These are phyloP conservation scores for Mariannaea sp. DNA, from an alignment of 2,329 filamentous ascomycete species.

Conservation along the genomic window DNA sequence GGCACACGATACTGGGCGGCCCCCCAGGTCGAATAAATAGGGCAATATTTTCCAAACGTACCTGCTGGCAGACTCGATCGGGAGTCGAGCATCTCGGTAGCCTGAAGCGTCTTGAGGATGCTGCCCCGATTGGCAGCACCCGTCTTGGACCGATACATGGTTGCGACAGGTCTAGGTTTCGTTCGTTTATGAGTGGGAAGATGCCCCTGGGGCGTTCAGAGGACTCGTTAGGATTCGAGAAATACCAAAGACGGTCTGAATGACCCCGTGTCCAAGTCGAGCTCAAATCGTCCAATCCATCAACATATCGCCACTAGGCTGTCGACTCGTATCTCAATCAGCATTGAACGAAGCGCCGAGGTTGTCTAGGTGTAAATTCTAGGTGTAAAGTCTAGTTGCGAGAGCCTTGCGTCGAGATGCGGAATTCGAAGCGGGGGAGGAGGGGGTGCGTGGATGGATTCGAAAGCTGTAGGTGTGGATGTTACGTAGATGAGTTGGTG, in stretches of 20 bases:
- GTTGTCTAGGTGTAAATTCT: no score
- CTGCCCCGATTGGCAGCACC: slow-evolving; percentile 48
- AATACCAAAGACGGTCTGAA: background rate
- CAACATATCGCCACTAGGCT: slow-evolving; percentile 29
- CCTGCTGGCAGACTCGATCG: slow-evolving; percentile 83
- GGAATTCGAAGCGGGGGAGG: background rate
- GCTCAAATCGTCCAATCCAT: slow-evolving; percentile 22
- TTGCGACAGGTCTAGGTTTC: slow-evolving; percentile 8
- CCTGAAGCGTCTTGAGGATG: slow-evolving; percentile 78
- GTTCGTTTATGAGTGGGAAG: background rate
- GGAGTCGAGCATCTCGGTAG: slow-evolving; percentile 77
- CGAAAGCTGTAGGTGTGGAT: slow-evolving; percentile 3
- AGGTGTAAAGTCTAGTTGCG: background rate
- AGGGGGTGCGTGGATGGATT: slow-evolving; percentile 3
- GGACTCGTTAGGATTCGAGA: background rate
- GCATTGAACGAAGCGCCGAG: slow-evolving; percentile 21
- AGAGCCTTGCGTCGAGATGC: background rate
- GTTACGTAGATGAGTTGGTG: slow-evolving; percentile 9
- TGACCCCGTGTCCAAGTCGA: slow-evolving; percentile 12
- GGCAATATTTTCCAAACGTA: no score
- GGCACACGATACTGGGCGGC: no score
- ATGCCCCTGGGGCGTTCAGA: no score
- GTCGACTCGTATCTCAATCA: slow-evolving; percentile 17
- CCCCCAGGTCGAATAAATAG: no score
- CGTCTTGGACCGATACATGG: slow-evolving; percentile 52